Conservation (phyloP, 1,139 yeast genomes). For the Hansenula anomala region DNA sequence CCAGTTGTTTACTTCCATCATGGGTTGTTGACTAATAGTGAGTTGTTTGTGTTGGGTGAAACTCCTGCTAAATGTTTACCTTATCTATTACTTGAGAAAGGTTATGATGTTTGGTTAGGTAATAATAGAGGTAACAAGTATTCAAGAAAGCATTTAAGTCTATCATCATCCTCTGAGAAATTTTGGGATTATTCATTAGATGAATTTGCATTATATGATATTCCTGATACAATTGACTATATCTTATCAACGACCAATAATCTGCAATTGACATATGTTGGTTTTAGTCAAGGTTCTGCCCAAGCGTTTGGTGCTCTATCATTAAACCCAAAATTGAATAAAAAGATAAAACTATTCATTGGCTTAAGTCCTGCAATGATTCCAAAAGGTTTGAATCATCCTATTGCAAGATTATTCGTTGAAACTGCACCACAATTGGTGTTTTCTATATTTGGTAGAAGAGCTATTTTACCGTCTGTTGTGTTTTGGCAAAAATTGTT, state of each 20-base stretch:
- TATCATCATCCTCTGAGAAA: slow-evolving; percentile 36
- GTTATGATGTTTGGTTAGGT: slow-evolving; percentile 89
- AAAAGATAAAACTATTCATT: slow-evolving; percentile 58
- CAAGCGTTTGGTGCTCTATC: slow-evolving; percentile 78
- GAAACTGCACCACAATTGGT: slow-evolving; percentile 66
- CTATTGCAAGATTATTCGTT: slow-evolving; percentile 61
- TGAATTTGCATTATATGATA: slow-evolving; percentile 79
- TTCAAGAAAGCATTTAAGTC: slow-evolving; percentile 44
- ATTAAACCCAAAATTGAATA: slow-evolving; percentile 54
- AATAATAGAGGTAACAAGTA: slow-evolving; percentile 89
- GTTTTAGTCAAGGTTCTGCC: slow-evolving; percentile 85
- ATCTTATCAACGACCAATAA: slow-evolving; percentile 45
- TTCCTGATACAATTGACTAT: slow-evolving; percentile 70
- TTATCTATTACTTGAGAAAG: slow-evolving; percentile 61
- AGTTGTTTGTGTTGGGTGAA: slow-evolving; percentile 70
- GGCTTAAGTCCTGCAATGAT: slow-evolving; percentile 89
- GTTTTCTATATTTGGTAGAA: slow-evolving; percentile 60
- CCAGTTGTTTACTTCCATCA: slow-evolving; percentile 76
- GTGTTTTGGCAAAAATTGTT: slow-evolving; percentile 69
- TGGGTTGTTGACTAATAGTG: slow-evolving; percentile 81
- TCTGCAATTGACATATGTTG: slow-evolving; percentile 53
- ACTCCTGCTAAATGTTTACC: slow-evolving; percentile 51
- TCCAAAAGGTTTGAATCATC: slow-evolving; percentile 72
- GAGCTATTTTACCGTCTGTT: slow-evolving; percentile 65
- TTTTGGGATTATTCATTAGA: slow-evolving; percentile 88